Base-by-base conservation (phyloP, 345 rosid genomes). In the Raphanus sativus region DNA sequence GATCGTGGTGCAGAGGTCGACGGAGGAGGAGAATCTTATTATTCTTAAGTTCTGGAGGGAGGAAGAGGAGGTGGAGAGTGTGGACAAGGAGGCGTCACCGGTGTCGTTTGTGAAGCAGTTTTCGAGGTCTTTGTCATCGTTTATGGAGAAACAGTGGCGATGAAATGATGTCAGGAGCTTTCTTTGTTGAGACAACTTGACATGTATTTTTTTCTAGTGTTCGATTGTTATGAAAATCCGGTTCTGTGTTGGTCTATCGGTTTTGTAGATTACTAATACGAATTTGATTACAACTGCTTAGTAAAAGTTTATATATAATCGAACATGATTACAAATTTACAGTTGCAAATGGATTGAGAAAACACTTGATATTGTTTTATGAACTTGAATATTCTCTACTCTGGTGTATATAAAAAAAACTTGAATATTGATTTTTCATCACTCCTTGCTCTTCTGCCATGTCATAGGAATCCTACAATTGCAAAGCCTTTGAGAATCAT, bases 1-100 rank as follows among this genome's bases (percentile, higher is more conserved):
- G 70, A 89, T 92, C 42, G 73, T 92, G 5, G 83, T 92, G 58
- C 98, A 89, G 80, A 87, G 97, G 71, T 89, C 94, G 62, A 91
- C 94, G 1, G 92, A 87, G 30, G 94, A 91, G 75, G 97, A 91
- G 83, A 87, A 75, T 77, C 89, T 88, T 8, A 84, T 84, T 24
- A 77, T 91, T 21, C 84, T 91, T 26, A 89, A 87, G 82, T 89
- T 89, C 69, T 91, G 94, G 89, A 82, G 84, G 72, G 91, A 69
- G 38, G 38, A 74, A 3, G 74, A 73, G 68, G 70, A 68, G 56
- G 74, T 21, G 21, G 21, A 62, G 65, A 6, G 74, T 2, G 1
- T 26, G 34, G 71, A 69, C 0, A 80, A 79, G 40, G 79, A 56
- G 55, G 30, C 75, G 45, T 79, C 79, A 26, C 38, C 75, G 0